These are phyloP conservation scores for Candida morakotiae DNA, from an alignment of 805 yeast species.

Conservation along the genomic window DNA sequence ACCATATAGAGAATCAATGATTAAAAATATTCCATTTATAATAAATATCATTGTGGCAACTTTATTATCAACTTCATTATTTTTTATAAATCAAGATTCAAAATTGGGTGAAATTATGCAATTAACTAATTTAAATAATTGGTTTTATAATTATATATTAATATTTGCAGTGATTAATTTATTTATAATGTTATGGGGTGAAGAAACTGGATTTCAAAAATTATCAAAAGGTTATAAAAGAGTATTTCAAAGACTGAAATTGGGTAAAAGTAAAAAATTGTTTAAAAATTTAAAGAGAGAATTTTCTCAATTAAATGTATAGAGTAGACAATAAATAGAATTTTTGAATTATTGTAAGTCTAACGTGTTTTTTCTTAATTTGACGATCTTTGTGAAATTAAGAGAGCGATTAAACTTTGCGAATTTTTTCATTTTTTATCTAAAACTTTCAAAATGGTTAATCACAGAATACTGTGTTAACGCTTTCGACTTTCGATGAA, in stretches of 20 bases:
- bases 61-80: constrained; percentile 47
- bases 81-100: constrained; percentile 50
- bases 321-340: not conserved
- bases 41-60: constrained; percentile 51
- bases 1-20: constrained; percentile 81
- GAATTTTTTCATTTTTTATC: too few species aligned
- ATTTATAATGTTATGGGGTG: constrained; percentile 41
- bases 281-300: constrained; percentile 33
- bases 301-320: constrained; percentile 10
- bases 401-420: too few species aligned
- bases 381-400: too few species aligned
- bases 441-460: too few species aligned
- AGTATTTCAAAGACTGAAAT: constrained; percentile 18
- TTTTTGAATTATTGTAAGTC: too few species aligned
- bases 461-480: too few species aligned
- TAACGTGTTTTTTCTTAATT: too few species aligned
- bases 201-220: constrained; percentile 37
- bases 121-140: constrained; percentile 53
- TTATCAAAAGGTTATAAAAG: constrained; percentile 39
- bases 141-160: constrained; percentile 51
- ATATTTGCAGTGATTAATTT: constrained; percentile 48
- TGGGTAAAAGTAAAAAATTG: constrained; percentile 30
- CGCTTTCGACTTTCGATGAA: too few species aligned
- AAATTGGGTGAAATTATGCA: constrained; percentile 70
- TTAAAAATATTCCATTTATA: constrained; percentile 67